Base-by-base conservation (phyloP, 2,329 filamentous ascomycete genomes). In the Talaromyces amestolkiae region DNA sequence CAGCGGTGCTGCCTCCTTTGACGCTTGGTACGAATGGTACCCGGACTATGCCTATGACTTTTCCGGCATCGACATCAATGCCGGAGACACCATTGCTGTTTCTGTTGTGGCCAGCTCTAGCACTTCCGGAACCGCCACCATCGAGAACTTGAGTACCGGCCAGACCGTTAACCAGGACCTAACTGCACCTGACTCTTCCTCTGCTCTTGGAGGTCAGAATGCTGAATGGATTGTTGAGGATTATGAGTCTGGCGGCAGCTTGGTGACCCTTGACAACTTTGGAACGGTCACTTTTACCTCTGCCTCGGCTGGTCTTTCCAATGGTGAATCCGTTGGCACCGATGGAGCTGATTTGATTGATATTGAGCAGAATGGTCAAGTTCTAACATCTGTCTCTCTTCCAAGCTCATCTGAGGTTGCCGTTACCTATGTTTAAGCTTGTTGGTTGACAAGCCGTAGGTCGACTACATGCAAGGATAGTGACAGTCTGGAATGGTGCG, bases 201-300 rank as follows among this genome's bases (percentile, higher is more conserved):
- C 72, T 17, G 75, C 72, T 4, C 80, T 87, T 17, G 84, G 82
- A 70, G 79, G 85, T 70, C 81, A 82, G 70, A 87, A 87, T 67
- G 86, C 85, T 13, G 86, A 88, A 72, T 89, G 86, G 85, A 87
- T 88, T 70, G 85, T 88, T 15, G 86, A 88, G 77, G 84, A 85
- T 66, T 85, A 82, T 67, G 73, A 79, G 67, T 68, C 73, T 3
- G 74, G 76, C 45, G 67, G 68, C 53, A 68, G 70, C 2, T 76
- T 82, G 61, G 81, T 85, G 6, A 70, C 76, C 0, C 76, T 85
- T 58, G 81, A 78, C 37, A 72, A 84, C 70, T 85, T 85, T 65
- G 79, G 79, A 17, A 78, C 73, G 3, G 78, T 85, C 17, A 76
- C 66, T 19, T 80, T 80, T 65, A 75, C 70, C 9, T 75, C 76